Base-by-base conservation (phyloP, 2,329 filamentous ascomycete species). In the Alternaria alternata region DNA sequence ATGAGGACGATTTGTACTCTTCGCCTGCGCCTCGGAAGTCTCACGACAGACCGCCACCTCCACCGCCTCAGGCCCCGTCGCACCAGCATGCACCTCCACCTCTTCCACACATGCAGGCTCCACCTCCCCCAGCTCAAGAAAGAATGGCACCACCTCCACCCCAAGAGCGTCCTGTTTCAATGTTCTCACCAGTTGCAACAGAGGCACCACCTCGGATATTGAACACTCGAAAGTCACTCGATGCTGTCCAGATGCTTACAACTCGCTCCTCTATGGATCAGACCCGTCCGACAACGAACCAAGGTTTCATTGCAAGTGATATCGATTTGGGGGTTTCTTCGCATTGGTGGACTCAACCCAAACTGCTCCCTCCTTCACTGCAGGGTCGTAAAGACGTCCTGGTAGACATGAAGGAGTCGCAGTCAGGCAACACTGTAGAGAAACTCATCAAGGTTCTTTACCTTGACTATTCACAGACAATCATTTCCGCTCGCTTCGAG, bases 391-490 rank as follows among this genome's bases (percentile, higher is more conserved):
- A 88, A 69, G 95, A 99, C 75, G 85, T 98, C 16, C 86, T 93
- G 54, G 91, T 88, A 52, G 93, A 98, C 78, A 86, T 89, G 22
- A 92, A 96, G 65, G 92, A 97, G 74, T 88, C 89, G 1, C 87
- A 89, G 14, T 89, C 90, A 28, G 89, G 91, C 26, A 90, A 89
- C 75, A 88, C 88, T 0, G 82, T 96, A 20, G 91, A 90, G 7
- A 94, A 94, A 66, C 89, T 94, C 61, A 85, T 97, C 42, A 95
- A 91, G 69, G 83, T 98, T n/a, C 81, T 99, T 8, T 99, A 92
- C 81, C 89, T 93, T 72, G 95, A 99, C 80, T 99, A 99, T 78
- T 97, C 94, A 18, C 95, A 98, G 76, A 98, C 94, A 0, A 85
- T 96, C 65, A 87, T 99, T 71, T 93, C 90, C 0, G 91, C 89